Evolutionary conservation across 2,329 filamentous ascomycete species (phyloP).

Genomic region (Geosmithia morbida): DNA sequence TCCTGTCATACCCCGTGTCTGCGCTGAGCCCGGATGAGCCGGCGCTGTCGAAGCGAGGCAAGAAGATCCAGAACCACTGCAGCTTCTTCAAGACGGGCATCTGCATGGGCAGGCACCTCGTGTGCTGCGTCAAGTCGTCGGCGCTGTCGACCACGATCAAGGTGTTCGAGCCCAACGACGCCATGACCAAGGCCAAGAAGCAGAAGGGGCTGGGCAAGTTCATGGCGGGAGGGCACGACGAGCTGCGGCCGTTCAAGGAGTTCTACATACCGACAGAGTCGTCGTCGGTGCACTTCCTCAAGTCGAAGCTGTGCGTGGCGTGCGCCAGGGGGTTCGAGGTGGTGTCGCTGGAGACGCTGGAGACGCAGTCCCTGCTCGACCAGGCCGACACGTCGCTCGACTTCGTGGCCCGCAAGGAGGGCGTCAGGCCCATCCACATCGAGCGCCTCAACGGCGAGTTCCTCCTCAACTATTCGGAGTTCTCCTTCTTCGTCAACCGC

Average conservation of each 20-base stretch:
- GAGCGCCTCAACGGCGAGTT: conserved; percentile 96
- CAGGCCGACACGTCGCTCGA: conserved; percentile 96
- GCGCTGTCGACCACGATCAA: conserved; percentile 93
- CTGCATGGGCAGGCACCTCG: conserved; percentile 82
- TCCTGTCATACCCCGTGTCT: conserved; percentile 78
- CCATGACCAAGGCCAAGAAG: conserved; percentile 85
- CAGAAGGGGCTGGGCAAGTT: conserved; percentile 93
- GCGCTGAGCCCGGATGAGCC: conserved; percentile 77
- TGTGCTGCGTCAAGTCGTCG: conserved; percentile 92
- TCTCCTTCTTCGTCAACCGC: conserved; percentile 97
- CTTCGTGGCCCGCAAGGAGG: conserved; percentile 88
- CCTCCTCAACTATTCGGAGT: conserved; percentile 94
- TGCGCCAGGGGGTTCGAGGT: conserved; percentile 95
- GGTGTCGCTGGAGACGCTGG: conserved; percentile 90
- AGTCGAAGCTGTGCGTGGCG: conserved; percentile 90
- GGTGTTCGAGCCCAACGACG: conserved; percentile 96
- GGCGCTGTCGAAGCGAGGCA: conserved; percentile 67
- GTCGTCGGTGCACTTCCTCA: conserved; percentile 95
- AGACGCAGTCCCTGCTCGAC: conserved; percentile 91
- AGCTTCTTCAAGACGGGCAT: conserved; percentile 98
- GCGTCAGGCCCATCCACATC: conserved; percentile 89
- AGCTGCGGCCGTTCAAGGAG: conserved; percentile 94
- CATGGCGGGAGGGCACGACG: conserved; percentile 85
- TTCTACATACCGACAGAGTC: conserved; percentile 98
- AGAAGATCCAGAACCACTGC: conserved; percentile 94